Evolutionary conservation across 208 protist species (phyloP).

Genomic region (Trypanosoma boissoni): DNA sequence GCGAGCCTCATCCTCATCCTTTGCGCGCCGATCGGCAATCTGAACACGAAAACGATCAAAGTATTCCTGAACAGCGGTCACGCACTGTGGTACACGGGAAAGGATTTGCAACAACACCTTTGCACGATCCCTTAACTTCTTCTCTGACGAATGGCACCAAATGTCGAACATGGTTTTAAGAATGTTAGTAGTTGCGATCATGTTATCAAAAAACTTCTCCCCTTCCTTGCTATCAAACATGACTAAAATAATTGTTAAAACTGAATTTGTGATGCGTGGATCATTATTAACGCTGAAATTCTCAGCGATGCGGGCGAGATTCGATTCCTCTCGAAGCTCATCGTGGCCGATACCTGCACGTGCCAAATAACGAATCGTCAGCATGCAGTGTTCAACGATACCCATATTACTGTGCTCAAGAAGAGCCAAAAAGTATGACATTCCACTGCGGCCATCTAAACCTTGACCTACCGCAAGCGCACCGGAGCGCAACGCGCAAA

Average conservation of each 20-base stretch:
- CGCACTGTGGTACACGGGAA: slow-evolving; percentile 40
- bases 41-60: slow-evolving; percentile 63
- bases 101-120: slow-evolving; percentile 67
- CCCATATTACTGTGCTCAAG: slow-evolving; percentile 68
- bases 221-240: slow-evolving; percentile 68
- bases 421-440: slow-evolving; percentile 78
- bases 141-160: slow-evolving; percentile 65
- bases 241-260: slow-evolving; percentile 67
- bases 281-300: slow-evolving; percentile 48
- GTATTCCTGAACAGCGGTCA: slow-evolving; percentile 28
- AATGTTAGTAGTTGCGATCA: slow-evolving; percentile 43
- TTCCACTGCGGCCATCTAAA: slow-evolving; percentile 67
- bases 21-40: slow-evolving; percentile 68
- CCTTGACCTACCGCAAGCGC: slow-evolving; percentile 60
- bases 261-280: slow-evolving; percentile 48
- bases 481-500: slow-evolving; percentile 61
- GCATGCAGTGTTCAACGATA: slow-evolving; percentile 63
- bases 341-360: slow-evolving; percentile 59
- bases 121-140: slow-evolving; percentile 54
- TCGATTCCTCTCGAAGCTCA: slow-evolving; percentile 51
- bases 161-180: slow-evolving; percentile 67
- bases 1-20: slow-evolving; percentile 80
- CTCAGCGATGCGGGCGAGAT: slow-evolving; percentile 52
- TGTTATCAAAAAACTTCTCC: slow-evolving; percentile 47
- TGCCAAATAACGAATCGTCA: slow-evolving; percentile 63